Base-by-base conservation (phyloP, 331 rosid species). In the Dryas integrifolia region DNA sequence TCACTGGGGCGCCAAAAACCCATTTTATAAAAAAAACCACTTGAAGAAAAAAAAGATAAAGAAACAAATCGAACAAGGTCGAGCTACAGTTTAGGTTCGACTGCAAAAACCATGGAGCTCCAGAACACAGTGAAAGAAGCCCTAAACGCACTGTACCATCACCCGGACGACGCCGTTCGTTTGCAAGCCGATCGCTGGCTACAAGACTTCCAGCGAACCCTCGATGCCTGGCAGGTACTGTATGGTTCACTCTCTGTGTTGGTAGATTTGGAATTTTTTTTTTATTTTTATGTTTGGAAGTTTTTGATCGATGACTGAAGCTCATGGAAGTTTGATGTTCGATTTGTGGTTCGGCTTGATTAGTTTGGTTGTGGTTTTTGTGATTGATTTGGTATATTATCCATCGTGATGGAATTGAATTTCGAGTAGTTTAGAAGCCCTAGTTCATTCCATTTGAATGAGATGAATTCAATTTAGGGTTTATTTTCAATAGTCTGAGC, bases 201-300 rank as follows among this genome's bases (percentile, higher is more conserved):
- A 3, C 99, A 95, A 72, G 89, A 90, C 46, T 95, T 95, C 71
- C 98, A 90, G 87, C 89, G 98, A 6, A 92, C 97, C 16, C 78
- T 95, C 43, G 99, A 95, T 82, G 99, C 99, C 55, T 95, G 99
- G 99, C 99, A 95, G 99, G 99, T 95, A 45, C 74, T 72, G 57
- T 56, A 55, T 45, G 39, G 70, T 77, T 52, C 58, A 70, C 75
- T 80, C 38, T 47, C 49, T 76, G 4, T 71, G 67, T 16, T 58
- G 14, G 71, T 58, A 63, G 75, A 70, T 79, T 76, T 41, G 40
- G 40, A 61, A 48, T 60, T 67, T n/a, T 26, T 8, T 8, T 16
- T 21, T 51, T 57, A 12, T 2, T 7, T 40, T 21, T 3, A 46
- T 6, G 10, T 39, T 14, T 38, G 15, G 39, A 38, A 63, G 64